A percentile compares a stretch with the other conserved stretches of the same genome.
phyloP scores from a whole-genome alignment of 2,329 filamentous ascomycete genomes.

The Sclerotinia subarctica region DNA sequence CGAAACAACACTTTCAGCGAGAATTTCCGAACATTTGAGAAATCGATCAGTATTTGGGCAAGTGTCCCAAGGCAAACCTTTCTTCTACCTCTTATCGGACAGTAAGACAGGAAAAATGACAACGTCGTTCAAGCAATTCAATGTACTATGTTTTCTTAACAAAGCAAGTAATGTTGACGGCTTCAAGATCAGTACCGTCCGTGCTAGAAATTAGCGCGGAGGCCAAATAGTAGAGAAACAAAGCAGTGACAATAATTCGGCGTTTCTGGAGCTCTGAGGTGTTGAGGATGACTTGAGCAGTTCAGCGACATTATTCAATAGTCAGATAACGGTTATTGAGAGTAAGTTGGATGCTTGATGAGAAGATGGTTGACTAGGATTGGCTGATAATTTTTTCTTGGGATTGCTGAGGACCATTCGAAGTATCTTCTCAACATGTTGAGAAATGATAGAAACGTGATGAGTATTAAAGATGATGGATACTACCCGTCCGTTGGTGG shows the following conservation, averaged over 20 bases:
- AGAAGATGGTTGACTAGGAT: slow-evolving; percentile 3
- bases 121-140: slow-evolving; percentile 21
- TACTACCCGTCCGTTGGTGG: background rate
- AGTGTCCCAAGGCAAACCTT: background rate
- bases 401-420: slow-evolving; percentile 10
- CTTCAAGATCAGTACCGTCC: slow-evolving; percentile 14
- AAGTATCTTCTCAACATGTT: slow-evolving; percentile 15
- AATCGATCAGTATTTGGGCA: slow-evolving; percentile 24
- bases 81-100: background rate
- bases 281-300: slow-evolving; percentile 24
- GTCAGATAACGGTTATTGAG: slow-evolving; percentile 9
- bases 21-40: slow-evolving; percentile 23
- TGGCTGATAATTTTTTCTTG: slow-evolving; percentile 8
- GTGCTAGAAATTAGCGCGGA: slow-evolving; percentile 20
- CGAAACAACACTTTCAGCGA: slow-evolving; percentile 25
- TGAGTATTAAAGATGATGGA: slow-evolving; percentile 1
- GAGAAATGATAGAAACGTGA: slow-evolving; percentile 5
- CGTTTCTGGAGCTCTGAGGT: slow-evolving; percentile 21
- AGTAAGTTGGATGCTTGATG: slow-evolving; percentile 14
- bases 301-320: slow-evolving; percentile 11
- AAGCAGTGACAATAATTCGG: slow-evolving; percentile 24
- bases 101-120: slow-evolving; percentile 22
- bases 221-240: slow-evolving; percentile 17
- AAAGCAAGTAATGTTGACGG: slow-evolving; percentile 17
- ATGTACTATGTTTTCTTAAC: slow-evolving; percentile 17